Percentiles rank a stretch among this genome's conserved stretches.
These are phyloP conservation scores for Entomophthora muscae DNA, from an alignment of 371 early-diverging fungal genomes.

Conservation along the genomic window DNA sequence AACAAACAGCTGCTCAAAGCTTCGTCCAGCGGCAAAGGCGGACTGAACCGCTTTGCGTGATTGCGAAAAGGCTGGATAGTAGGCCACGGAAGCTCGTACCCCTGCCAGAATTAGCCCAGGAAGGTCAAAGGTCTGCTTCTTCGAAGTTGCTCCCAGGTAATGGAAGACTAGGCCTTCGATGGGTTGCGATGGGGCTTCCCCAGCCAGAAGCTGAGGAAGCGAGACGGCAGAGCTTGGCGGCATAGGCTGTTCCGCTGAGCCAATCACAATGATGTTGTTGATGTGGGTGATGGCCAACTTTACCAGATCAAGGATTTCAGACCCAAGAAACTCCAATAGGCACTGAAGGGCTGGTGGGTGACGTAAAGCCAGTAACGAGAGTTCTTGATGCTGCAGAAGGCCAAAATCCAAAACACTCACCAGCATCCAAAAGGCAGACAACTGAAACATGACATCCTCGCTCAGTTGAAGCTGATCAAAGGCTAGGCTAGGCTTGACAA, in stretches of 20 bases:
- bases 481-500: not conserved
- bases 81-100: not conserved
- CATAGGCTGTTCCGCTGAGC: not conserved
- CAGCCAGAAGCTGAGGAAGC: not conserved
- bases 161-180: not conserved
- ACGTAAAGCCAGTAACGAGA: not conserved
- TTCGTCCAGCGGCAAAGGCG: not conserved
- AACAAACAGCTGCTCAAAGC: not conserved
- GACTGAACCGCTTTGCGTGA: not conserved
- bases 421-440: conserved; percentile 6
- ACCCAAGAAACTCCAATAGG: not conserved
- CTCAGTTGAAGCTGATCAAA: not conserved
- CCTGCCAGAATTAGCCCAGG: not conserved
- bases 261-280: not conserved
- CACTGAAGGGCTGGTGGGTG: not conserved
- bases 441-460: not conserved
- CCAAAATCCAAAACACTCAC: not conserved
- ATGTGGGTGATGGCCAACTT: conserved; percentile 5
- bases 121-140: not conserved
- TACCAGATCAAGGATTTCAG: not conserved
- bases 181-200: not conserved
- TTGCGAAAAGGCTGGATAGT: not conserved
- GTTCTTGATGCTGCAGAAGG: conserved; percentile 1
- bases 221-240: not conserved
- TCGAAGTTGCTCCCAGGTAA: not conserved